Evolutionary conservation across 345 rosid genomes (phyloP).

Genomic region (Psidium guajava): DNA sequence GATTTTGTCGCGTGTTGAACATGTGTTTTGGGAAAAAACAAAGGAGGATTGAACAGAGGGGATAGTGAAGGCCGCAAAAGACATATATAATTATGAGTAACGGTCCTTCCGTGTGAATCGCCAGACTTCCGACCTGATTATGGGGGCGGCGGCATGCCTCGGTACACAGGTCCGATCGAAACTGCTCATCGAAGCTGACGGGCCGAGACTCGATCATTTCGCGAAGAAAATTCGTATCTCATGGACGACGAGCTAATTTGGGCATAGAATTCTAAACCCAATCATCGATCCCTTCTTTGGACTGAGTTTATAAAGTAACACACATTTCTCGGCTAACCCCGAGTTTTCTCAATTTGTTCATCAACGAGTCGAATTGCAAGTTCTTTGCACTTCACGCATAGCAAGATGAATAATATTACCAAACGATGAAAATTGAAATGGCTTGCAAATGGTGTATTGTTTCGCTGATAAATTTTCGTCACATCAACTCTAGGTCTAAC

Average conservation of each 20-base stretch:
- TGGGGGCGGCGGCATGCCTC: fast-evolving
- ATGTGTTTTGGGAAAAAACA: fast-evolving
- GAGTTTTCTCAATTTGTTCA: not conserved
- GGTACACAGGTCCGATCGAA: not conserved
- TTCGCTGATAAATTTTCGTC: too few relatives aligned
- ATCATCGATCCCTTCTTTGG: too few relatives aligned
- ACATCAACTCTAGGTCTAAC: not conserved
- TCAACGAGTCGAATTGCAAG: not conserved
- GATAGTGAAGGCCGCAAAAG: not conserved
- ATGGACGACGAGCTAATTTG: fast-evolving
- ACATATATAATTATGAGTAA: not conserved
- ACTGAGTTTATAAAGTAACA: too few relatives aligned
- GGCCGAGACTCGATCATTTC: fast-evolving
- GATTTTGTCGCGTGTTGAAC: not conserved
- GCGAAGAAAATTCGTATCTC: not conserved
- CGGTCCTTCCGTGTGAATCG: not conserved
- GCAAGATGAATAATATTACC: too few relatives aligned
- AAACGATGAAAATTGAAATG: too few relatives aligned
- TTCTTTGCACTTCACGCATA: too few relatives aligned
- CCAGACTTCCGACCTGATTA: not conserved
- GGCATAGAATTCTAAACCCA: too few relatives aligned
- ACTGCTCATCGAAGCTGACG: fast-evolving
- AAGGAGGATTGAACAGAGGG: too few relatives aligned
- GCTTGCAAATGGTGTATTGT: too few relatives aligned
- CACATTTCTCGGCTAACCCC: too few relatives aligned